Base-by-base conservation (phyloP, 257 asterid species). In the Petunia secreta region DNA sequence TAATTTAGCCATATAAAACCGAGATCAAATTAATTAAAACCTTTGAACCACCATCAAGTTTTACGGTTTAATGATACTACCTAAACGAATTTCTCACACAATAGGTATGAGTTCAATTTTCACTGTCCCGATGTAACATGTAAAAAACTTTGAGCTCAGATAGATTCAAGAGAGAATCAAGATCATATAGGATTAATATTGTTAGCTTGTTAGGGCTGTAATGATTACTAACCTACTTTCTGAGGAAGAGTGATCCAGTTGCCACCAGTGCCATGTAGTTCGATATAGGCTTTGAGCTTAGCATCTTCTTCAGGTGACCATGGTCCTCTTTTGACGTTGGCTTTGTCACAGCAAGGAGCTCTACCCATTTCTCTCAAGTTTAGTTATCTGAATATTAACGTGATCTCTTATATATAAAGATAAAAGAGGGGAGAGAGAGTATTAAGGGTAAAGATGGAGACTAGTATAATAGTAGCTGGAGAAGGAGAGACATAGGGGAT, bases 301-400 rank as follows among this genome's bases (percentile, higher is more conserved):
- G 85, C 75, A 63, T 87, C 89, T 87, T 87, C 89, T 41, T 86
- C 87, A 14, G 86, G 89, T 11, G 89, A 86, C 89, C 89, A 86
- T 1, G 87, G 87, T 5, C 89, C 89, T 84, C 81, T 87, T 86
- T 87, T 87, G 44, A 87, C 89, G 52, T 79, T 87, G 40, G 83
- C 82, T 74, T 87, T 87, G 80, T 87, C 89, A 48, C 89, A 87
- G 57, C 89, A 87, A 75, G 89, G 89, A 6, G 89, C 84, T 84
- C 89, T 87, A 4, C 89, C 89, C 89, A 87, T 86, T 5, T 40
- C 54, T 0, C 25, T 46, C 63, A 2, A 65, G 37, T 41, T 4
- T 40, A 53, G 66, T 3, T 25, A 48, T 1, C 16, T 5, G 14
- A 10, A 36, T 75, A 75, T 62, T 43, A 52, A 4, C 52, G 25